Evolutionary conservation across 2,329 filamentous ascomycete species (phyloP), one percentile per base, ranked within the genome.

Genomic region (Stachybotrys chartarum): DNA sequence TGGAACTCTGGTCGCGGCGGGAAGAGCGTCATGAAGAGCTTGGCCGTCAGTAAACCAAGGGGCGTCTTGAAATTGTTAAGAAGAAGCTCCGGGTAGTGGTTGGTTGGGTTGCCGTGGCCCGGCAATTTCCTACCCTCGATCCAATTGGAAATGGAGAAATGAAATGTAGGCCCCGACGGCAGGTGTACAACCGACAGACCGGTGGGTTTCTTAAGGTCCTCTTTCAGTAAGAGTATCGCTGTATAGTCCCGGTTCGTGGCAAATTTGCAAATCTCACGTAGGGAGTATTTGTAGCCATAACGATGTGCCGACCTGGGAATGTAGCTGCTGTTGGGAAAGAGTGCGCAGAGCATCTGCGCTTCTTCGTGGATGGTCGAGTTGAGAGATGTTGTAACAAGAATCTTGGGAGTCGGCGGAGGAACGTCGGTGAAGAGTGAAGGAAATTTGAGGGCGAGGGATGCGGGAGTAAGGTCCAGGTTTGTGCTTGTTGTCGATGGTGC

Each of bases 31-130:
- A 70, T 67, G 75, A 99, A 94, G 1, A 97, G 77, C 65, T 91
- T 86, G 8, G 92, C 93, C 0, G 92, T 91, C 45, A 97, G 77
- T 10, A 96, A 78, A 73, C 94, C 94, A 1, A 99, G 80, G 0
- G 93, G 91, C 0, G 94, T 99, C 65, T 89, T 88, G 68, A 99
- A 99, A 69, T 94, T 93, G 73, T 97, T 97, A 53, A 97, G 79
- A 42, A 96, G 69, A 81, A 97, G 78, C 72, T 97, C 93, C 1
- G 92, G 91, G 66, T 90, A 91, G 73, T 97, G 92, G 51, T 90
- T 88, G 1, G 93, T 97, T 0, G 91, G 84, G 61, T 92, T 93
- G 51, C 73, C 94, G 69, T 99, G 93, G 1, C 93, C 92, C 0
- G 91, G 91, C 14, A 99, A 79, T 60, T 89, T 90, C 68, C 88